Evolutionary conservation across 495 filamentous ascomycete species (phyloP).

Genomic region (Zalerion maritima): DNA sequence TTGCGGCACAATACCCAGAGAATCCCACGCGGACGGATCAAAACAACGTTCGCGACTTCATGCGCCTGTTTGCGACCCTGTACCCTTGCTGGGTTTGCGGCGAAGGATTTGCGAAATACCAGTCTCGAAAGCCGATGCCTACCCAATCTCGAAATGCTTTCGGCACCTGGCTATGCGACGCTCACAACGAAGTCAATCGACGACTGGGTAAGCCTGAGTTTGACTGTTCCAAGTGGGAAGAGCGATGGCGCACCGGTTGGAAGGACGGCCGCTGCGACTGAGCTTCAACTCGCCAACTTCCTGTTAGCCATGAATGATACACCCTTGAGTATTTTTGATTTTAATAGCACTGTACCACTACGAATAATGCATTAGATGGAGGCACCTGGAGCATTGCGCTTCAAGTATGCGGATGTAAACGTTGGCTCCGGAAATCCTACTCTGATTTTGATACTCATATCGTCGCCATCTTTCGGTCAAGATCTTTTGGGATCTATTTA

Average conservation of each 20-base stretch:
- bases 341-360: too few species aligned
- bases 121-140: conserved; percentile 56
- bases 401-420: too few species aligned
- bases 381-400: too few species aligned
- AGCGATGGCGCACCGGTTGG: conserved; percentile 90
- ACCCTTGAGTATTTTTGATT: too few species aligned
- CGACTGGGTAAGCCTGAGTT: conserved; percentile 86
- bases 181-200: conserved; percentile 92
- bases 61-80: conserved; percentile 61
- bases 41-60: conserved; percentile 59
- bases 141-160: conserved; percentile 58
- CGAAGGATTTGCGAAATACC: conserved; percentile 76
- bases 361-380: too few species aligned
- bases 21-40: conserved; percentile 51
- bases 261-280: conserved; percentile 59
- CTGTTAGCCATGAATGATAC: neutral
- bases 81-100: conserved; percentile 96
- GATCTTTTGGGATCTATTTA: too few species aligned
- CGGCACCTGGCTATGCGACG: conserved; percentile 89
- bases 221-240: conserved; percentile 84
- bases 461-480: too few species aligned
- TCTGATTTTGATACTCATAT: too few species aligned
- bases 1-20: conserved; percentile 73
- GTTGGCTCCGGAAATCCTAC: too few species aligned
- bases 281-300: conserved; percentile 2